Conservation (phyloP, 1,139 yeast genomes). For the Diutina mesorugosa region DNA sequence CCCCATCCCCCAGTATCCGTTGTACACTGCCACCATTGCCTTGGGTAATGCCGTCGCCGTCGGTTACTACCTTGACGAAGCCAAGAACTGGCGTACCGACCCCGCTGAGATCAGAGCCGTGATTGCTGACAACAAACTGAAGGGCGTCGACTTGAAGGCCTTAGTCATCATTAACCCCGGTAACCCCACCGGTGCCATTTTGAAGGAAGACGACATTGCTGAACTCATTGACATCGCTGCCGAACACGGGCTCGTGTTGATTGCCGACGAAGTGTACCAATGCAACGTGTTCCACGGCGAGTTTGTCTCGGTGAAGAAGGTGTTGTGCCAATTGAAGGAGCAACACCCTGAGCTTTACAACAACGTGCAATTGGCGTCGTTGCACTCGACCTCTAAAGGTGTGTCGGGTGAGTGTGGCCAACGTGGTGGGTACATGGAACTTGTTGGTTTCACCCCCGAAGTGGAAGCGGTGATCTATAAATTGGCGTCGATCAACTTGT, state of each 20-base stretch:
- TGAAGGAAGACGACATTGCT: constrained; percentile 50
- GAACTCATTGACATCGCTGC: constrained; percentile 72
- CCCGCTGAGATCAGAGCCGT: constrained; percentile 49
- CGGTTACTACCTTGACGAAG: constrained; percentile 81
- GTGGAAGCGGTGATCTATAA: constrained; percentile 27
- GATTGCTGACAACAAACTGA: constrained; percentile 34
- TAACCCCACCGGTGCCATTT: constrained; percentile 89
- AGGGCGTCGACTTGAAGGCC: constrained; percentile 59
- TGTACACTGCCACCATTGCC: constrained; percentile 86
- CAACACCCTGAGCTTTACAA: constrained; percentile 41
- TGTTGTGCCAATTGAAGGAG: constrained; percentile 47
- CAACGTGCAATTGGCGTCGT: constrained; percentile 77
- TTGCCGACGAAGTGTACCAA: constrained; percentile 98
- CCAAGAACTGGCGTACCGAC: constrained; percentile 72
- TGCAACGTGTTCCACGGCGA: constrained; percentile 69
- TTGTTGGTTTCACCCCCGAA: constrained; percentile 64
- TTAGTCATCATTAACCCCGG: constrained; percentile 95
- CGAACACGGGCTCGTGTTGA: constrained; percentile 67
- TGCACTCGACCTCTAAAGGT: constrained; percentile 95
- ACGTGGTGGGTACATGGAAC: constrained; percentile 97
- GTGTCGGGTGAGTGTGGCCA: constrained; percentile 98
- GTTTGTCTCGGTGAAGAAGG: constrained; percentile 56
- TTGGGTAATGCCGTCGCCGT: constrained; percentile 70
- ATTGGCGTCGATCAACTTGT: constrained; percentile 21
- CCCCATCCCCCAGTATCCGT: constrained; percentile 96